Conservation (phyloP, 331 rosid species). For the Malus hybrid region DNA sequence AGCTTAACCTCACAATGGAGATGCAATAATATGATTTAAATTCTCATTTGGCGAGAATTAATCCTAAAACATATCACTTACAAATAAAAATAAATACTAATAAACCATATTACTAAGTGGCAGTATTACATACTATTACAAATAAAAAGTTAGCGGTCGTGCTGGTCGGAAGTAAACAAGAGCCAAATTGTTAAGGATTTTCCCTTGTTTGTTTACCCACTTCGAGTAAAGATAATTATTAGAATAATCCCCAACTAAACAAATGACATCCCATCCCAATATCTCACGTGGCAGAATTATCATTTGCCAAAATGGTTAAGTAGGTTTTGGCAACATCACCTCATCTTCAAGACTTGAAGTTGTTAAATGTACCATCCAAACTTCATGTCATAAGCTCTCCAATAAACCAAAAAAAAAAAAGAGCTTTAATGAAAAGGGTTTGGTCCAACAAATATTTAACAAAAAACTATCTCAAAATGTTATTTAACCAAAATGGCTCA, state of each 20-base stretch:
- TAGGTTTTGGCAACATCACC: background rate
- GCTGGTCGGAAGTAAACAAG: background rate
- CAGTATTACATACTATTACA: too few relatives aligned
- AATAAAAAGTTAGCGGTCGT: background rate
- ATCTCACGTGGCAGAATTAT: background rate
- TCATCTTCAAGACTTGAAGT: background rate
- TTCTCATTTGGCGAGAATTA: too few relatives aligned
- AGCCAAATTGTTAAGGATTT: background rate
- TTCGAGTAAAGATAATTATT: background rate
- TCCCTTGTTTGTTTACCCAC: too few relatives aligned
- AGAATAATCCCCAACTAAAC: background rate
- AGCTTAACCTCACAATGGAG: too few relatives aligned
- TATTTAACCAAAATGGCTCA: too few relatives aligned
- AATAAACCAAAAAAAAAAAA: too few relatives aligned
- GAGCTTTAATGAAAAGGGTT: too few relatives aligned
- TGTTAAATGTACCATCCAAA: background rate
- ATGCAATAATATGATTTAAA: too few relatives aligned
- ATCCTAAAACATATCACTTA: too few relatives aligned
- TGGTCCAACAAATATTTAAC: too few relatives aligned
- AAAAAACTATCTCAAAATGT: too few relatives aligned
- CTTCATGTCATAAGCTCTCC: background rate
- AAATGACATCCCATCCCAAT: background rate
- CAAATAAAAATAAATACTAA: fast-evolving
- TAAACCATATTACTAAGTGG: too few relatives aligned
- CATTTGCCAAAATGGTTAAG: background rate